Evolutionary conservation across 1,139 yeast species (phyloP).

Genomic region (Casaregolazyma lundiana): DNA sequence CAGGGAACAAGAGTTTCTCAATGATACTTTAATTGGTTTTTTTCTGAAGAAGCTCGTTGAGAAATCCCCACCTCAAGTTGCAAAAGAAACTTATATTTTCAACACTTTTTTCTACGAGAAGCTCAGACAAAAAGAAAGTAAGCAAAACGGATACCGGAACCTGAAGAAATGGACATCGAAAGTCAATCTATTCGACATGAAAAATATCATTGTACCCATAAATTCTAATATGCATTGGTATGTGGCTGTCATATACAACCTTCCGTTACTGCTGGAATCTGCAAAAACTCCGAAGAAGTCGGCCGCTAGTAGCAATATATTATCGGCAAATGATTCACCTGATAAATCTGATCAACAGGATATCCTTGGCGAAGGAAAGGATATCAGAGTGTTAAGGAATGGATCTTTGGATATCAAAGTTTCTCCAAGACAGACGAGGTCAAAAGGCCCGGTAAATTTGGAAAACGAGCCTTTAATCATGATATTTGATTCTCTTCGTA

Average conservation of each 20-base stretch:
- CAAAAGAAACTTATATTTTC: slow-evolving; percentile 50
- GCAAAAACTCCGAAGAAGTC: not conserved
- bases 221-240: slow-evolving; percentile 80
- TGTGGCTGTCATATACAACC: slow-evolving; percentile 44
- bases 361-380: not conserved
- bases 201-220: slow-evolving; percentile 72
- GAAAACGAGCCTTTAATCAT: slow-evolving; percentile 47
- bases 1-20: slow-evolving; percentile 36
- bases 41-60: slow-evolving; percentile 30
- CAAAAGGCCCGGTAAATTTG: slow-evolving; percentile 7
- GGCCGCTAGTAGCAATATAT: not conserved
- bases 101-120: slow-evolving; percentile 83
- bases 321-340: not conserved
- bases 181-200: slow-evolving; percentile 56
- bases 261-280: slow-evolving; percentile 22
- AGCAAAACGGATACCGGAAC: slow-evolving; percentile 49
- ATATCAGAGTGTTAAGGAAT: slow-evolving; percentile 10
- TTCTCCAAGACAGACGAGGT: slow-evolving; percentile 11
- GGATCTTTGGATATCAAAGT: slow-evolving; percentile 4
- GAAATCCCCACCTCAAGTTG: slow-evolving; percentile 9
- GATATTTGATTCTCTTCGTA: slow-evolving; percentile 68
- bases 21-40: slow-evolving; percentile 41
- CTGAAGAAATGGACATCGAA: slow-evolving; percentile 78
- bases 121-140: slow-evolving; percentile 36
- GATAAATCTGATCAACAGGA: not conserved